Conservation (phyloP, 768 basidiomycete species). For the Naganishia friedmannii region DNA sequence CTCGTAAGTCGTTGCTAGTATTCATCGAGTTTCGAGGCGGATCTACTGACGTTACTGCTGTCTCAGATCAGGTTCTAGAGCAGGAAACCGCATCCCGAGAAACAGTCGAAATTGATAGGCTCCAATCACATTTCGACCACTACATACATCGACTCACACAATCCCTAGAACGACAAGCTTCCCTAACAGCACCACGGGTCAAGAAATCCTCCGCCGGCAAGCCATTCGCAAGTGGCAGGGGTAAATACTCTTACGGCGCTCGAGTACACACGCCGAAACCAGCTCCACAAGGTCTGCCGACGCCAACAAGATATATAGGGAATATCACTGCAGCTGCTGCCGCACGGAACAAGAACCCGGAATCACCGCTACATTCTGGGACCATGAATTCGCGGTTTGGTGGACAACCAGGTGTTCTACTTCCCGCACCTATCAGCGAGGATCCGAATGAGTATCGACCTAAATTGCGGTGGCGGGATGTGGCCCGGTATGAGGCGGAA, state of each 20-base stretch:
- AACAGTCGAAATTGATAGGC: constrained; percentile 76
- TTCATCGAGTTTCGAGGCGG: not conserved
- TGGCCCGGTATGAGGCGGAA: not conserved
- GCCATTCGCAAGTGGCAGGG: not conserved
- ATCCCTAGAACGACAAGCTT: constrained; percentile 32
- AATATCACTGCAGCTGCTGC: constrained; percentile 11
- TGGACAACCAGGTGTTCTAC: not conserved
- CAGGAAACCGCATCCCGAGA: constrained; percentile 18
- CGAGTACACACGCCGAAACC: not conserved
- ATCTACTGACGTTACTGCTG: not conserved
- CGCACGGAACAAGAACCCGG: constrained; percentile 17
- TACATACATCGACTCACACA: constrained; percentile 63
- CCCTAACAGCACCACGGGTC: constrained; percentile 32
- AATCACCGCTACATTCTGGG: not conserved
- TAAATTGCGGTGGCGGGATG: constrained; percentile 10
- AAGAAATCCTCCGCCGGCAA: constrained; percentile 15
- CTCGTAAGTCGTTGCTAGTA: constrained; percentile 59
- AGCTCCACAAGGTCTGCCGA: not conserved
- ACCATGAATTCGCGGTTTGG: not conserved
- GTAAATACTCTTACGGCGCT: not conserved
- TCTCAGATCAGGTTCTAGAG: constrained; percentile 28
- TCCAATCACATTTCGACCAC: constrained; percentile 97
- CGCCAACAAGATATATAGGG: not conserved
- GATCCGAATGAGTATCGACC: constrained; percentile 21
- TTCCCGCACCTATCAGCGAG: constrained; percentile 22